A percentile compares a stretch with the other conserved stretches of the same genome.
Evolutionary conservation across 1,284 basidiomycete genomes (phyloP).

Genomic region (Baeospora myosura): DNA sequence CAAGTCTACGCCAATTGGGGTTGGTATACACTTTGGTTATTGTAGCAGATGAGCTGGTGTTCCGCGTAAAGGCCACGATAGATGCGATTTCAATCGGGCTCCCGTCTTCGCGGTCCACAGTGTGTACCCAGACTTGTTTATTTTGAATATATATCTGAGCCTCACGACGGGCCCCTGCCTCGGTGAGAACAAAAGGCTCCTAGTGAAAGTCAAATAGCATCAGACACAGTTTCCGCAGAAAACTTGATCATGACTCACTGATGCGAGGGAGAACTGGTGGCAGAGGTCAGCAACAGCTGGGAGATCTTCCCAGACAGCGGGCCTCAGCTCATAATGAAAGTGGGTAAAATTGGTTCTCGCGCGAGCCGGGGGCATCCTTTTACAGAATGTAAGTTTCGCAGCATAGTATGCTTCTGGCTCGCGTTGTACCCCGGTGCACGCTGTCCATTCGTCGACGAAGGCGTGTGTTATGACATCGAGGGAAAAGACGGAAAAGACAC

Average conservation of each 20-base stretch:
- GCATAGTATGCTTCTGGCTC: slow-evolving; percentile 50
- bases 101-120: slow-evolving; percentile 23
- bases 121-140: slow-evolving; percentile 55
- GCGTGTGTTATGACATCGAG: slow-evolving; percentile 36
- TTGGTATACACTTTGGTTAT: slow-evolving; percentile 64
- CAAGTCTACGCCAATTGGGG: slow-evolving; percentile 37
- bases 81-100: slow-evolving; percentile 40
- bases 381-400: slow-evolving; percentile 53
- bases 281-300: slow-evolving; percentile 40
- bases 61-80: slow-evolving; percentile 57
- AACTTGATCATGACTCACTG: slow-evolving; percentile 34
- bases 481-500: slow-evolving; percentile 66
- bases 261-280: slow-evolving; percentile 46
- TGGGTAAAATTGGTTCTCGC: no score
- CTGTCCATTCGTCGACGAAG: slow-evolving; percentile 46
- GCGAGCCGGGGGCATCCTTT: no score
- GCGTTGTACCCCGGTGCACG: slow-evolving; percentile 29
- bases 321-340: slow-evolving; percentile 31
- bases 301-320: slow-evolving; percentile 36
- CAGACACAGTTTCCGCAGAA: slow-evolving; percentile 2
- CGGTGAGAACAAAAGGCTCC: slow-evolving; percentile 42
- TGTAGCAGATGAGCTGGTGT: slow-evolving; percentile 41
- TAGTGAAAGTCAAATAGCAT: slow-evolving; percentile 2
- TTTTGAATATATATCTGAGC: slow-evolving; percentile 42
- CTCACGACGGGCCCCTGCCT: slow-evolving; percentile 38